Conservation (phyloP, 495 filamentous ascomycete genomes). For the Talaromyces trachyspermus region DNA sequence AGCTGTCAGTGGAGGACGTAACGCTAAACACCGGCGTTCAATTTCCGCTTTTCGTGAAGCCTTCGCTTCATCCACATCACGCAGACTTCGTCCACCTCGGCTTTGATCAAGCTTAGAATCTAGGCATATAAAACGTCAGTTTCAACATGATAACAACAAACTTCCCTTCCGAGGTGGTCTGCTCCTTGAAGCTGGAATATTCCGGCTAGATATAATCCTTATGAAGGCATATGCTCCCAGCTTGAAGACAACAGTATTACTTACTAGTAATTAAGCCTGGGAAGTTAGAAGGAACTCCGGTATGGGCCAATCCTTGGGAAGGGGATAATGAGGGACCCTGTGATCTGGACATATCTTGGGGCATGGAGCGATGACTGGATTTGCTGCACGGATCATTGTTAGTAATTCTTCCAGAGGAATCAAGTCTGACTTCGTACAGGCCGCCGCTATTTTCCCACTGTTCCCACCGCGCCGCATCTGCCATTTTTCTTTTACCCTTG, state of each 20-base stretch:
- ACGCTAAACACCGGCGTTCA: conserved; percentile 52
- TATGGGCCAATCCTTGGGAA: background rate
- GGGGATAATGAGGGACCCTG: background rate
- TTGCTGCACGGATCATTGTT: background rate
- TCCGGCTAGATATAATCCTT: no score
- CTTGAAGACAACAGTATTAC: background rate
- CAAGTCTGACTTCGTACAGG: conserved; percentile 1
- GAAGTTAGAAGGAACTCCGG: background rate
- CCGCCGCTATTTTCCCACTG: conserved; percentile 54
- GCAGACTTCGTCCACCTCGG: conserved; percentile 30
- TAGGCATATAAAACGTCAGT: background rate
- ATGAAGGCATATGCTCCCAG: no score
- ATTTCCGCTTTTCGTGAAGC: conserved; percentile 56
- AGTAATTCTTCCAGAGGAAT: background rate
- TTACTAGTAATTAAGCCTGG: conserved; percentile 1
- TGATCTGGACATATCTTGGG: background rate
- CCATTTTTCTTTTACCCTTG: conserved; percentile 46
- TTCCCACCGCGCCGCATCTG: conserved; percentile 61
- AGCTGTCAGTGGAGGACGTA: conserved; percentile 54
- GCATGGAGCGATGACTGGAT: no score
- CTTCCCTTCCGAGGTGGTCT: no score
- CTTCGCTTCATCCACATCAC: conserved; percentile 49
- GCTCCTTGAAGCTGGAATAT: no score
- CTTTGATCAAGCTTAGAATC: conserved; percentile 3
- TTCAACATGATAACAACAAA: background rate